A percentile compares a stretch with the other conserved stretches of the same genome.
These are phyloP conservation scores for Neopestalotiopsis clavispora DNA, from an alignment of 2,329 filamentous ascomycete species.

Conservation along the genomic window DNA sequence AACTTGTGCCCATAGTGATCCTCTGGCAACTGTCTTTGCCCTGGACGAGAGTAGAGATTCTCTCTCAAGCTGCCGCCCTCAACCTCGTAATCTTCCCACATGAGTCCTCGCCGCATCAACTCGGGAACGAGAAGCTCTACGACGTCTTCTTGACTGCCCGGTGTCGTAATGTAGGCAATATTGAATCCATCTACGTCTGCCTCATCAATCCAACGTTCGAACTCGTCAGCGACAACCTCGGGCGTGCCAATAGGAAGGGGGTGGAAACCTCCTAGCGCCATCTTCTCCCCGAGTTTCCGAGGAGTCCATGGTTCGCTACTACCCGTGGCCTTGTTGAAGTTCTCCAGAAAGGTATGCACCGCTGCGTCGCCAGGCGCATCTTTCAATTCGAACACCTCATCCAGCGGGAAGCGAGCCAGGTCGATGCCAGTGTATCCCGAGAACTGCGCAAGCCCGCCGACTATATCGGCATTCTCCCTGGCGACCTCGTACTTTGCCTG, in stretches of 20 bases:
- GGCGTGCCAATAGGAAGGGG: slow-evolving; percentile 14
- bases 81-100: slow-evolving; percentile 26
- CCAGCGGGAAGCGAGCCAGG: slow-evolving; percentile 26
- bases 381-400: slow-evolving; percentile 26
- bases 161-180: slow-evolving; percentile 18
- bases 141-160: slow-evolving; percentile 15
- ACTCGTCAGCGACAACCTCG: slow-evolving; percentile 15
- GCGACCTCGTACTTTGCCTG: slow-evolving; percentile 26
- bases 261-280: slow-evolving; percentile 18
- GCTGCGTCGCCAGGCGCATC: slow-evolving; percentile 16
- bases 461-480: slow-evolving; percentile 21
- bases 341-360: slow-evolving; percentile 17
- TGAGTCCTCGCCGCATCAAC: slow-evolving; percentile 23
- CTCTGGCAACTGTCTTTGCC: slow-evolving; percentile 13
- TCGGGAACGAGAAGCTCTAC: slow-evolving; percentile 29
- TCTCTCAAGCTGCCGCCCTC: slow-evolving; percentile 24
- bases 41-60: slow-evolving; percentile 20
- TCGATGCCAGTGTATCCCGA: slow-evolving; percentile 32
- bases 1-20: slow-evolving; percentile 22
- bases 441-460: slow-evolving; percentile 31
- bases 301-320: slow-evolving; percentile 15
- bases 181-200: slow-evolving; percentile 20
- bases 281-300: slow-evolving; percentile 15
- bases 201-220: slow-evolving; percentile 16
- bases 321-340: slow-evolving; percentile 15